phyloP scores from a whole-genome alignment of 2,329 filamentous ascomycete genomes.

The Claviceps monticola region DNA sequence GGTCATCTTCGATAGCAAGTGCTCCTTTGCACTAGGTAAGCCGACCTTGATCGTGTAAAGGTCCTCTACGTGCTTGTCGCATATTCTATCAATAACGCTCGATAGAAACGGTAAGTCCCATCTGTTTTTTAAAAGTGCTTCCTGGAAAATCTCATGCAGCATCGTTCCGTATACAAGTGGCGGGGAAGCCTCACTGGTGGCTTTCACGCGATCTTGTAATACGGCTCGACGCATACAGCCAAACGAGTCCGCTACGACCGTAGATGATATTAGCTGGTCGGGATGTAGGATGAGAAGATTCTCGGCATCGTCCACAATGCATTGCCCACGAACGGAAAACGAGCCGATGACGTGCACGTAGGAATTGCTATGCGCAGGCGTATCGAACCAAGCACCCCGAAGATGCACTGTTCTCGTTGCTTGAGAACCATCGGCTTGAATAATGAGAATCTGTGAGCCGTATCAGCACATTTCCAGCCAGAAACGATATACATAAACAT shows the following conservation, averaged over 20 bases:
- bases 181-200: slow-evolving; percentile 64
- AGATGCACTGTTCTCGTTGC: slow-evolving; percentile 56
- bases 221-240: slow-evolving; percentile 82
- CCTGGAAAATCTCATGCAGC: slow-evolving; percentile 89
- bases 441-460: slow-evolving; percentile 52
- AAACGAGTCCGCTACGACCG: slow-evolving; percentile 93
- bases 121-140: slow-evolving; percentile 66
- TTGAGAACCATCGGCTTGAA: slow-evolving; percentile 63
- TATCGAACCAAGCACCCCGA: slow-evolving; percentile 77
- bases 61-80: slow-evolving; percentile 73
- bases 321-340: slow-evolving; percentile 57
- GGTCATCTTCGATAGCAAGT: slow-evolving; percentile 70
- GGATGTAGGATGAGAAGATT: slow-evolving; percentile 88
- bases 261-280: slow-evolving; percentile 88
- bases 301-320: slow-evolving; percentile 66
- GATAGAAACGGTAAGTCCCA: slow-evolving; percentile 63
- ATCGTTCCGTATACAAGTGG: slow-evolving; percentile 86
- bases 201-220: slow-evolving; percentile 87
- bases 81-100: slow-evolving; percentile 50
- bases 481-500: slow-evolving; percentile 5
- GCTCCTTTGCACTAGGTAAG: slow-evolving; percentile 57
- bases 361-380: slow-evolving; percentile 56
- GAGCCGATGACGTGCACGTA: slow-evolving; percentile 78
- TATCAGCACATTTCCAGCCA: slow-evolving; percentile 7
- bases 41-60: slow-evolving; percentile 77